Evolutionary conservation across 225 moss, liverwort and hornwort genomes (phyloP).

Genomic region (Straminergon stramineum): DNA sequence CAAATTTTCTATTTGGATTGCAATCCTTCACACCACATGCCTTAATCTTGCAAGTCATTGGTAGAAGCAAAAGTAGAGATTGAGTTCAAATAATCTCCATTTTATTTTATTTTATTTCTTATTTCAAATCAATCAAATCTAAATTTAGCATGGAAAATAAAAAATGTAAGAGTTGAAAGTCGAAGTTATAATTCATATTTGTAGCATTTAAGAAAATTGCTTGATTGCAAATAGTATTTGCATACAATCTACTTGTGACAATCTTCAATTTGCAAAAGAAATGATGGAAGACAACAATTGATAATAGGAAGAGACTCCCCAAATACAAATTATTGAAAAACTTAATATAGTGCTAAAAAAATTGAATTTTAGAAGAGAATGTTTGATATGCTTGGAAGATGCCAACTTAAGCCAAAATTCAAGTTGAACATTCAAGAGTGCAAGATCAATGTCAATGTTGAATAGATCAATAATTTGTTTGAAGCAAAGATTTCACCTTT

Average conservation of each 20-base stretch:
- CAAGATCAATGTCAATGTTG: background rate
- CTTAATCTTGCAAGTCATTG: no score
- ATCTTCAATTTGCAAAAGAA: background rate
- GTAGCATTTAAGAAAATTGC: background rate
- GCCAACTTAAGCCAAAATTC: no score
- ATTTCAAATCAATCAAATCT: no score
- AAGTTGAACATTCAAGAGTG: no score
- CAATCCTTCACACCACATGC: no score
- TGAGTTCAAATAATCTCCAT: no score
- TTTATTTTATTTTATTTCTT: no score
- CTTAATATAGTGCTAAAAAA: background rate
- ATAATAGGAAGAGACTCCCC: background rate
- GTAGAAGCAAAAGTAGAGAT: no score
- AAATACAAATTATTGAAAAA: background rate
- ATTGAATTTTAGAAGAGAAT: background rate
- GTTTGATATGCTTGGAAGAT: background rate
- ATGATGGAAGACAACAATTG: background rate
- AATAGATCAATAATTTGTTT: background rate
- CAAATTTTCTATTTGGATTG: no score
- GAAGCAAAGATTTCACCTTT: background rate
- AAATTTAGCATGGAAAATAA: no score
- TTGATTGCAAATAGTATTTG: background rate
- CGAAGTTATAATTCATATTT: background rate
- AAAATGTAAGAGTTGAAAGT: no score
- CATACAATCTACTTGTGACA: background rate